Conservation (phyloP, 2,329 filamentous ascomycete species). For the Claviceps citrina region DNA sequence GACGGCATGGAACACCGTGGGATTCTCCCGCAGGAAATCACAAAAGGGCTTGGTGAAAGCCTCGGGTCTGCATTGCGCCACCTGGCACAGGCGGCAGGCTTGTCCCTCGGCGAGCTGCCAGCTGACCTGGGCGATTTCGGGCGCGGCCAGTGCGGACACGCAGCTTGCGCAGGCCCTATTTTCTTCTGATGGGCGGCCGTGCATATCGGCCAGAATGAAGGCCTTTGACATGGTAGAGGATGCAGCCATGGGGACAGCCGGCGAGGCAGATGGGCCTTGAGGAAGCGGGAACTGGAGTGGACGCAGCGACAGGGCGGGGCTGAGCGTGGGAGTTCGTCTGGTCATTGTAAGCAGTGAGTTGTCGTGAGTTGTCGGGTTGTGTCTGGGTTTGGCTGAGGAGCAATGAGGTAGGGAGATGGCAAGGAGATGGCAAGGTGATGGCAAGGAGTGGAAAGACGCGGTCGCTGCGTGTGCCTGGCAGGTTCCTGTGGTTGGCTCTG, state of each 20-base stretch:
- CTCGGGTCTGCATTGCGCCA: constrained; percentile 34
- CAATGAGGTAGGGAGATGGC: too few species aligned
- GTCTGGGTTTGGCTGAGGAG: too few species aligned
- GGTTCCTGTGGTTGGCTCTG: too few species aligned
- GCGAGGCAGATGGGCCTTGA: constrained; percentile 10
- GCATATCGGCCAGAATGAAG: constrained; percentile 34
- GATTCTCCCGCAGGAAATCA: constrained; percentile 76
- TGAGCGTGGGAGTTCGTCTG: constrained; percentile 28
- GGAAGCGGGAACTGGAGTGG: constrained; percentile 18
- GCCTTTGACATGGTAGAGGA: constrained; percentile 17
- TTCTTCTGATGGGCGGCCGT: constrained; percentile 18
- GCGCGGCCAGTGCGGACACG: constrained; percentile 19
- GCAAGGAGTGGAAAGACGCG: too few species aligned
- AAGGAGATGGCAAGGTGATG: too few species aligned
- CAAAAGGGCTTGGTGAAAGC: constrained; percentile 72
- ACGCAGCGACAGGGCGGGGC: constrained; percentile 29
- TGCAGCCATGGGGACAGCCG: not conserved
- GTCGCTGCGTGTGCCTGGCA: too few species aligned
- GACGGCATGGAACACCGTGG: constrained; percentile 86
- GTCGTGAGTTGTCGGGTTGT: too few species aligned
- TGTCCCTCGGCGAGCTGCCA: constrained; percentile 14
- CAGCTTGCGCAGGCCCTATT: constrained; percentile 24
- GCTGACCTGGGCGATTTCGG: constrained; percentile 18
- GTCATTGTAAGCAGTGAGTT: constrained; percentile 25
- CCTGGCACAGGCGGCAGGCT: constrained; percentile 22